Evolutionary conservation across 116 monocot genomes (phyloP), one percentile per base, ranked within the genome.

Genomic region (Iris pallida): DNA sequence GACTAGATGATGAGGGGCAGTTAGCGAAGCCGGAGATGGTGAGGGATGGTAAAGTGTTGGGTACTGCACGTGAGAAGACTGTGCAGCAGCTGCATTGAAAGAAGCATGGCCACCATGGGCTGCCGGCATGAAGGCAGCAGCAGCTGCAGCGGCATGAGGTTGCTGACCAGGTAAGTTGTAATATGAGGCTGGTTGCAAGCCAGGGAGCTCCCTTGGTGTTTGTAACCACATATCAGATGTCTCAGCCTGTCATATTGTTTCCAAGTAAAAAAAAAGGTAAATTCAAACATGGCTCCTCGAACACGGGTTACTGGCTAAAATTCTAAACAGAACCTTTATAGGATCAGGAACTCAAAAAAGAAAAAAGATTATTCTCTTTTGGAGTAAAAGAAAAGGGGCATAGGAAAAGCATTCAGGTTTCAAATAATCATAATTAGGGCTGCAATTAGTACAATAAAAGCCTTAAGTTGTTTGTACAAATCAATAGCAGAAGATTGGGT

Each of bases 141-240:
- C 62, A 41, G 72, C 72, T 11, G 77, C 62, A 73, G 72, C 70
- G 6, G 75, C 63, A 73, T 78, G 78, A 13, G 74, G 71, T 44
- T 70, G 44, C 64, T 92, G 92, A 2, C 76, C 77, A 4, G 83
- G 20, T 53, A 92, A 17, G 61, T 83, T 88, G 74, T 82, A 93
- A 59, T 82, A 93, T n/a, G 80, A 78, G 5, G 80, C 61, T 1
- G 85, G 63, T 20, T 80, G 92, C 74, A 92, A 43, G 59, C 66
- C 69, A 7, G 84, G 74, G 20, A 78, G 68, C 62, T 93, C 93
- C 58, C 86, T 73, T 20, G 79, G 81, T 0, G 80, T 72, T 72
- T 93, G 89, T 16, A 89, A 77, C 89, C 93, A 93, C 13, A 88
- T 81, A 56, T 93, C 93, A 19, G 86, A 70, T 16, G 80, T 58